Conservation (phyloP, 148 eudicot species). For the Silene latifolia region DNA sequence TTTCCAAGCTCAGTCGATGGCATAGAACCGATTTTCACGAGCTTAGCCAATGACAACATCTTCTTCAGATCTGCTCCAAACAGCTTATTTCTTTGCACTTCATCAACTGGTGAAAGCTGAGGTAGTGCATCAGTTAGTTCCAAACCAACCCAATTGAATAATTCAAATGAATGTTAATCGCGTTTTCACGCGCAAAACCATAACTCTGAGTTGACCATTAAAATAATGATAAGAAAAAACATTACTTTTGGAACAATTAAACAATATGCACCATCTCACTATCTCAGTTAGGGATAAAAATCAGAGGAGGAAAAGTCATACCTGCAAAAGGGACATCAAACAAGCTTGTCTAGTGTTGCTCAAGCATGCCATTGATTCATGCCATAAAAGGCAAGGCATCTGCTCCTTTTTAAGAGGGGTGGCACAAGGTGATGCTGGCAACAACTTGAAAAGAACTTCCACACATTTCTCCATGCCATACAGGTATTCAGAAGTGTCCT, state of each 20-base stretch:
- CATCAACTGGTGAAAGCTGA: slow-evolving; percentile 56
- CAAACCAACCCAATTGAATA: not conserved
- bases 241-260: not conserved
- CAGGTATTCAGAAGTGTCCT: slow-evolving; percentile 40
- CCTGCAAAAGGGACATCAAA: slow-evolving; percentile 70
- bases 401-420: slow-evolving; percentile 25
- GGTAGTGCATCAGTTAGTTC: not conserved
- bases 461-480: slow-evolving; percentile 63
- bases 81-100: slow-evolving; percentile 30
- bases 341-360: slow-evolving; percentile 65
- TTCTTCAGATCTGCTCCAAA: slow-evolving; percentile 42
- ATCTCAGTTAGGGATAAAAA: not conserved
- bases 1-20: slow-evolving; percentile 66
- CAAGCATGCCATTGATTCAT: slow-evolving; percentile 61
- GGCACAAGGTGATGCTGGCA: slow-evolving; percentile 42
- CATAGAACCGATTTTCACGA: slow-evolving; percentile 56
- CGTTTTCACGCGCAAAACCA: not conserved
- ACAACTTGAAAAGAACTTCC: slow-evolving; percentile 56
- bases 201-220: not conserved
- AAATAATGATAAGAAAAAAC: not conserved
- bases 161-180: not conserved
- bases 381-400: slow-evolving; percentile 48
- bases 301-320: slow-evolving; percentile 11
- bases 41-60: slow-evolving; percentile 48
- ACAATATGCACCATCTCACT: not conserved